phyloP scores from a whole-genome alignment of 108 stramenopile genomes.

The Skeletonema potamos region DNA sequence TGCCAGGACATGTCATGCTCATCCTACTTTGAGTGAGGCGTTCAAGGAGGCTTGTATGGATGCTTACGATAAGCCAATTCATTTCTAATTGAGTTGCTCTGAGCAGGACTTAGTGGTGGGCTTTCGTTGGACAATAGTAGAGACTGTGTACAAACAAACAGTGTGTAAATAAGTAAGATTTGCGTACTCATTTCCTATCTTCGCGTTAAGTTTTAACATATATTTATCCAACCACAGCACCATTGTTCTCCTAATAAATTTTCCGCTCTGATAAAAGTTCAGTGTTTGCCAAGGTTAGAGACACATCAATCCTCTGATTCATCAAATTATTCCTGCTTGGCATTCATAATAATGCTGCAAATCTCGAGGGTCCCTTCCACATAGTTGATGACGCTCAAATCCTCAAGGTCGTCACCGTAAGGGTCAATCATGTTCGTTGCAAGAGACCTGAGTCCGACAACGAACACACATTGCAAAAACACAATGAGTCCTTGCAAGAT shows the following conservation, averaged over 20 bases:
- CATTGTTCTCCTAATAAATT: no score
- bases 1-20: constrained; percentile 99
- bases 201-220: no score
- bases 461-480: constrained; percentile 39
- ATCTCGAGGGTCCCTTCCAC: constrained; percentile 21
- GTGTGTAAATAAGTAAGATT: not conserved
- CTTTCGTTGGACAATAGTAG: no score
- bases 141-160: not conserved
- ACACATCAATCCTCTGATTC: not conserved
- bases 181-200: not conserved
- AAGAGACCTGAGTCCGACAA: constrained; percentile 35
- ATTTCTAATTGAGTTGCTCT: constrained; percentile 80
- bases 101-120: no score
- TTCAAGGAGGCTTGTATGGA: constrained; percentile 99
- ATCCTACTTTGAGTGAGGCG: constrained; percentile 98
- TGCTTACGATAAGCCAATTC: constrained; percentile 98
- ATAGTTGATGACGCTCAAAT: constrained; percentile 48
- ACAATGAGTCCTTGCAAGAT: constrained; percentile 41
- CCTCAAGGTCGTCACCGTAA: constrained; percentile 48
- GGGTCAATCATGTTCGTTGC: constrained; percentile 46
- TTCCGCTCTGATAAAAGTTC: no score
- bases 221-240: no score
- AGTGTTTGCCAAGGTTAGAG: no score
- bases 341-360: constrained; percentile 15
- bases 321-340: constrained; percentile 1